Conservation (phyloP, 768 basidiomycete genomes). For the Strobilomyces echinocephalus region DNA sequence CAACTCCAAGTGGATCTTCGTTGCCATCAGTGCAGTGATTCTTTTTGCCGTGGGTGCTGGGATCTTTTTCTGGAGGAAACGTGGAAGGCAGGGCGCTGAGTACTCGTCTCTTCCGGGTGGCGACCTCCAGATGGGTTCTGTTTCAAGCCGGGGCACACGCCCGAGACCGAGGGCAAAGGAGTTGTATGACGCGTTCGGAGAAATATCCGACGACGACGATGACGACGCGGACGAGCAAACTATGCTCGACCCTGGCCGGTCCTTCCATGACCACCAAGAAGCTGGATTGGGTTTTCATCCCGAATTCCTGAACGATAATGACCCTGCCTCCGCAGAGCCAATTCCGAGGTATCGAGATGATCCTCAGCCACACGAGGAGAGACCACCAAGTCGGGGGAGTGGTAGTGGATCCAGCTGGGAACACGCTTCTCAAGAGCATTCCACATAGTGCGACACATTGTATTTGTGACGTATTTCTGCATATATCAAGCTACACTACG, state of each 20-base stretch:
- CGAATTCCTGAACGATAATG: conserved; percentile 80
- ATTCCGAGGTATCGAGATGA: conserved; percentile 48
- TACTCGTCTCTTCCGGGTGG: conserved; percentile 63
- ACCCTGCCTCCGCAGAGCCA: conserved; percentile 34
- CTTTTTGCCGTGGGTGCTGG: conserved; percentile 67
- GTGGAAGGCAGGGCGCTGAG: conserved; percentile 35
- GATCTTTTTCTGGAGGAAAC: conserved; percentile 78
- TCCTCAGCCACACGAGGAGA: conserved; percentile 31
- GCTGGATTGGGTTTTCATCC: conserved; percentile 61
- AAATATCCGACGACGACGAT: conserved; percentile 73
- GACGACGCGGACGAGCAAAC: conserved; percentile 71
- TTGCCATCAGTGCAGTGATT: conserved; percentile 71
- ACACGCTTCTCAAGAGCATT: conserved; percentile 48
- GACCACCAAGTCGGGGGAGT: conserved; percentile 32
- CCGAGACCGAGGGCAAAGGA: conserved; percentile 67
- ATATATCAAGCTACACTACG: conserved; percentile 13
- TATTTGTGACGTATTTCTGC: conserved; percentile 22
- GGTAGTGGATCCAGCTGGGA: conserved; percentile 68
- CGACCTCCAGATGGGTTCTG: conserved; percentile 71
- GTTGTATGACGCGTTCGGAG: conserved; percentile 95
- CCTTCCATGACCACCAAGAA: conserved; percentile 31
- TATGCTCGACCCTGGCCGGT: conserved; percentile 43
- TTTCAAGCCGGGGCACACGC: conserved; percentile 40
- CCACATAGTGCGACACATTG: conserved; percentile 10
- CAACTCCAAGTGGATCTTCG: conserved; percentile 86